These are phyloP conservation scores for Jaminaea rosea DNA, from an alignment of 1,284 basidiomycete genomes.

Conservation along the genomic window DNA sequence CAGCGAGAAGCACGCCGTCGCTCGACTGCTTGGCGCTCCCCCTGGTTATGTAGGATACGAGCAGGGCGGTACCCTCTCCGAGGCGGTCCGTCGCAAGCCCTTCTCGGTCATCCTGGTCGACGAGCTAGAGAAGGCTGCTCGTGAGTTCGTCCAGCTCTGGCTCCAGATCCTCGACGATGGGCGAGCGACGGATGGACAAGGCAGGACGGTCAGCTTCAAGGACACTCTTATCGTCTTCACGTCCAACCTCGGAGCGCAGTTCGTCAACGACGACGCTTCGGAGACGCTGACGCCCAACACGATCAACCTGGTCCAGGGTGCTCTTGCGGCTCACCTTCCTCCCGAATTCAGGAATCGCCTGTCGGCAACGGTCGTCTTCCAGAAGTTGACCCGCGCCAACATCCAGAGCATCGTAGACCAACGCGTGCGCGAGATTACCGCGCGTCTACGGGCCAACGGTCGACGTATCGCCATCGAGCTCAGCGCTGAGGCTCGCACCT, in stretches of 20 bases:
- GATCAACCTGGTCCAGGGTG: slow-evolving; percentile 49
- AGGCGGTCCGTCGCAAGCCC: slow-evolving; percentile 46
- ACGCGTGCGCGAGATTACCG: slow-evolving; percentile 56
- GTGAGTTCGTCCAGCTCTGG: slow-evolving; percentile 59
- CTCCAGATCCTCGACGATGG: slow-evolving; percentile 90
- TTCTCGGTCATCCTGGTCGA: slow-evolving; percentile 47
- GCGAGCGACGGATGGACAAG: slow-evolving; percentile 62
- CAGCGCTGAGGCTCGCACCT: slow-evolving; percentile 68
- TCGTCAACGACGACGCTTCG: slow-evolving; percentile 52
- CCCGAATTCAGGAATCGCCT: slow-evolving; percentile 56
- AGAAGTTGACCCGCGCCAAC: slow-evolving; percentile 51
- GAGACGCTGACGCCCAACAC: slow-evolving; percentile 51
- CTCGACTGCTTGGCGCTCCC: slow-evolving; percentile 52
- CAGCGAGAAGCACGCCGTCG: slow-evolving; percentile 53
- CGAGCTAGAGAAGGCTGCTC: slow-evolving; percentile 50
- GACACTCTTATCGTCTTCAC: slow-evolving; percentile 90
- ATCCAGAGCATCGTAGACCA: slow-evolving; percentile 54
- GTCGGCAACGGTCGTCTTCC: slow-evolving; percentile 54
- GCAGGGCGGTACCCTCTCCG: slow-evolving; percentile 65
- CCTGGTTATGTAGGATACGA: slow-evolving; percentile 78
- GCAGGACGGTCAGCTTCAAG: slow-evolving; percentile 59
- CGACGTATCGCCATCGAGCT: slow-evolving; percentile 71
- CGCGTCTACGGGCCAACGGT: slow-evolving; percentile 62
- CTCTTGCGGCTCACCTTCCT: slow-evolving; percentile 53
- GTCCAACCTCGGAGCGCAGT: slow-evolving; percentile 65